Base-by-base conservation (phyloP, 2,329 filamentous ascomycete genomes). In the Chaetothyriales sp. region DNA sequence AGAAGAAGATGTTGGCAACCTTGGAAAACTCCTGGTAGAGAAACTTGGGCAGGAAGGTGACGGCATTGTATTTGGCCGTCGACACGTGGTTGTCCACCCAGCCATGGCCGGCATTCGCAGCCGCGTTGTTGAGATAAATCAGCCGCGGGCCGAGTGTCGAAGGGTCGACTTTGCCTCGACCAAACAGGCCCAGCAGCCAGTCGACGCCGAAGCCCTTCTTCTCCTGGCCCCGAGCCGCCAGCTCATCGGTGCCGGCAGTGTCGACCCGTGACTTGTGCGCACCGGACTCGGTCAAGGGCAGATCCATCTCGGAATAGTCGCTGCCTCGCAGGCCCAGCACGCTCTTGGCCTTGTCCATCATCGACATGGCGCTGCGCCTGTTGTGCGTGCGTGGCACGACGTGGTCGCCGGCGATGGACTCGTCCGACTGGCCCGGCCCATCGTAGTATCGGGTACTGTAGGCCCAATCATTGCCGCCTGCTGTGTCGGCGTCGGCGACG, bases 1-100 rank as follows among this genome's bases (percentile, higher is more conserved):
- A 79, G 85, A 98, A 98, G 75, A 98, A 98, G 64, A 98, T 71
- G 70, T 98, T 98, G 74, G 92, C 92, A 69, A 95, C 95, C 74
- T 95, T 98, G 56, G 89, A 95, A 71, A 98, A 98, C 67, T 98
- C 92, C 69, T 98, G 92, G 67, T 90, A 89, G 52, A 98, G 75
- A 70, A 98, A 98, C 69, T 98, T 98, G 48, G 92, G 92, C 18
- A 97, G 66, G 68, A 98, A 98, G 18, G 89, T 95, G 51, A 86
- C 76, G 64, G 88, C 63, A 67, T 97, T 98, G 78, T 98, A 98
- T 70, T 98, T 98, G 57, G 92, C 85, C 5, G 92, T 98, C 44
- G 90, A 97, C 57, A 98, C 85, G 68, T 97, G 89, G 66, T 98
- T 98, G 77, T 94, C 86, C 65, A 89, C 79, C 68, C 92, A 97